Base-by-base conservation (phyloP, 305 asterid genomes). In the Fraxinus nigra region DNA sequence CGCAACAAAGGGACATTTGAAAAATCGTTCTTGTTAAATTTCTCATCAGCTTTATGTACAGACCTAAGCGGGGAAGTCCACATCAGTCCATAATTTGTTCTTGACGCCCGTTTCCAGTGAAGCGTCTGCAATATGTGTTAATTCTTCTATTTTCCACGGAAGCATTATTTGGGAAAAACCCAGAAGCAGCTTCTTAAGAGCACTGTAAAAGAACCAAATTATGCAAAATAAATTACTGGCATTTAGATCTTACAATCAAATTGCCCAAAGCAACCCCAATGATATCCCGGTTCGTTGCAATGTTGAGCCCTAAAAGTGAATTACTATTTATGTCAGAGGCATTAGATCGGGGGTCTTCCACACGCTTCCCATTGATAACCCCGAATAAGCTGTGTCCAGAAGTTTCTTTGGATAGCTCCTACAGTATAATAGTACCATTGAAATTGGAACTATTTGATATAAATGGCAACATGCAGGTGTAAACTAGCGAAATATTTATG, bases 31-130 rank as follows among this genome's bases (percentile, higher is more conserved):
- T 85, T 85, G 79, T 86, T 86, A 80, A 79, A 81, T 79, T 87
- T 92, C 79, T 88, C 94, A 69, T 86, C 92, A 24, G 88, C 82
- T 82, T 83, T 88, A 84, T 89, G 83, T 84, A 88, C 89, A 80
- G 93, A 90, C 83, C 96, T 91, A 81, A 95, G 93, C 0, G 98
- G 97, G 85, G 98, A 94, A 88, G 97, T 93, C 90, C 94, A 80
- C 97, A 94, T 94, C 89, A 95, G 78, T 79, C 98, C 98, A 43
- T 88, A 88, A 80, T 91, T 89, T 40, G 87, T 85, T 86, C 93
- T 92, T 34, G 99, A 95, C 26, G 98, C 97, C 79, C 96, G 93
- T 85, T 94, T 95, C 99, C 98, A 95, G 88, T 95, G 92, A 77
- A 95, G 94, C 89, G 97, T 93, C 99, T 95, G 96, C 83, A 87